Base-by-base conservation (phyloP, 1,139 yeast species). In the Yamadazyma aaseri region DNA sequence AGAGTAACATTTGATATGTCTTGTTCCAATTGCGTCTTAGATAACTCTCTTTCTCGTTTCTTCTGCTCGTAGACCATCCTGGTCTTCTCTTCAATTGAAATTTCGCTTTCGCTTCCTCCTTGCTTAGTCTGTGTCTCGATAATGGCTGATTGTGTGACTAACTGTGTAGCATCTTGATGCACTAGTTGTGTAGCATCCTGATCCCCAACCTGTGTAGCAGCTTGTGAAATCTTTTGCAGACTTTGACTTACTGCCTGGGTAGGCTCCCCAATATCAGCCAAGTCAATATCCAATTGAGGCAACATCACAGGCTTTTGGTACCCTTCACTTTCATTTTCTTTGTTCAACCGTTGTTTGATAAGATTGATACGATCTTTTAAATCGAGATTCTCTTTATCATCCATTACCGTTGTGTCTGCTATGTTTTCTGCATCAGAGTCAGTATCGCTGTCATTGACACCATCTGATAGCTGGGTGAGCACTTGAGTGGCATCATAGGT, bases 1-100 rank as follows among this genome's bases (percentile, higher is more conserved):
- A 68, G 47, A 1, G 73, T 49, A 0, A 57, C 55, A 31, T 49
- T 60, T 1, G 67, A 44, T 15, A 68, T 51, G 33, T 69, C 74
- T 2, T 60, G 58, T 32, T 58, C 60, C 20, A 66, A 50, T 28
- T 40, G 41, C 31, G 55, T 49, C 35, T 49, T 42, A 17, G 49
- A 45, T 21, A 42, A 39, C 31, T 44, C 46, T 26, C 45, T 39
- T 20, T 39, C 39, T 13, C 28, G 34, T 34, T 26, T 31, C 32
- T 44, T 47, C 33, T 38, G 40, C 17, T 44, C 38, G 2, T 32
- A 25, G 6, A 44, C 33, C 3, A 33, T 11, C 10, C 26, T 27
- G 14, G 39, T 37, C 44, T 50, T 29, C 35, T 42, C 38, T 20
- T 37, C 34, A 35, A 33, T n/a, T 20, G 28, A 10, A 9, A n/a